Conservation (phyloP, 495 filamentous ascomycete genomes). For the Neurospora sublineolata region DNA sequence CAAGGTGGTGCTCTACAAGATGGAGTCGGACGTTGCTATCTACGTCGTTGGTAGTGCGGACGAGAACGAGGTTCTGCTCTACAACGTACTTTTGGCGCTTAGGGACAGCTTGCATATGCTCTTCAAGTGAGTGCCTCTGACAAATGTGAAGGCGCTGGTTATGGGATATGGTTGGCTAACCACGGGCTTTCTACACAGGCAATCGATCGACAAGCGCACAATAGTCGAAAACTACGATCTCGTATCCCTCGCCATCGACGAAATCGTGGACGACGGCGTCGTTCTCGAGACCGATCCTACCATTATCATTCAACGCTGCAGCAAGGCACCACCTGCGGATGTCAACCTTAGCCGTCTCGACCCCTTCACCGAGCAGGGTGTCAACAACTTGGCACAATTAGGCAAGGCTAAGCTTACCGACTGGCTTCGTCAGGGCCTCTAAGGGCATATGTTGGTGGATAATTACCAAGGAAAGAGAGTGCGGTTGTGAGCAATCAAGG, state of each 20-base stretch:
- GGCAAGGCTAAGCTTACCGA: constrained; percentile 87
- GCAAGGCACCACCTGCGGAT: constrained; percentile 83
- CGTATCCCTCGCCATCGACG: constrained; percentile 84
- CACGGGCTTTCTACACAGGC: constrained; percentile 19
- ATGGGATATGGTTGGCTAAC: constrained; percentile 34
- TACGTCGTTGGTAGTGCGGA: constrained; percentile 79
- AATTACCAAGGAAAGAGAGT: neutral
- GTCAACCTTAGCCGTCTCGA: constrained; percentile 87
- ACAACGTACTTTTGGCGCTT: constrained; percentile 80
- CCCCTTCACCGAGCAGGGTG: constrained; percentile 77
- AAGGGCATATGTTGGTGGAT: constrained; percentile 4
- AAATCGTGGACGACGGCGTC: constrained; percentile 93
- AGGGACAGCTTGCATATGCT: constrained; percentile 82
- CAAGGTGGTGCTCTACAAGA: constrained; percentile 91
- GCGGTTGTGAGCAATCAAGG: neutral
- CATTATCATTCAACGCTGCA: constrained; percentile 80
- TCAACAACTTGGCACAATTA: constrained; percentile 91
- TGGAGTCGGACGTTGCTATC: constrained; percentile 92
- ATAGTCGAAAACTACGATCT: constrained; percentile 96
- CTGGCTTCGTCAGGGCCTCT: constrained; percentile 72
- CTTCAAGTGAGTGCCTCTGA: constrained; percentile 45
- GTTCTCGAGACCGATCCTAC: constrained; percentile 94
- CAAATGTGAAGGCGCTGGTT: neutral
- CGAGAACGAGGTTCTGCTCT: constrained; percentile 94
- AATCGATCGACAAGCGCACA: constrained; percentile 92